Base-by-base conservation (phyloP, 768 basidiomycete genomes). In the Wakefieldia striispora region DNA sequence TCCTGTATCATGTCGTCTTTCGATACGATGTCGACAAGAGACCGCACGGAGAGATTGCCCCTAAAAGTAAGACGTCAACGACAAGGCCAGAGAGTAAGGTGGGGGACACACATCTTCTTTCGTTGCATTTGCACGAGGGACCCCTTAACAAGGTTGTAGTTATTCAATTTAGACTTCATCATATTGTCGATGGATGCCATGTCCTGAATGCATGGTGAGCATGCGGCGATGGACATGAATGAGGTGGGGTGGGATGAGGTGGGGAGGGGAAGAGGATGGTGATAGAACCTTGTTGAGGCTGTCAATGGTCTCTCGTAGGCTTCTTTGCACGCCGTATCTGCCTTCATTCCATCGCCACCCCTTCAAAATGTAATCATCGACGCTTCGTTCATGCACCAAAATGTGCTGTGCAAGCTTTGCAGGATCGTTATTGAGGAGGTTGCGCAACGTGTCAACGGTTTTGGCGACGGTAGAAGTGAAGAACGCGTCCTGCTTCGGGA, bases 281-380 rank as follows among this genome's bases (percentile, higher is more conserved):
- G 59, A 62, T 43, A 60, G 54, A 66, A 91, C 95, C 81, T 91
- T 94, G 72, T 79, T 83, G 61, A 99, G 73, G 39, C 79, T 75
- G 57, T 98, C 95, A 16, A 92, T 79, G 54, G 95, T 81, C 47
- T 98, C 97, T 41, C 78, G 76, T 34, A 98, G 75, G 53, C 88
- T 81, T 58, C 83, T 81, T 64, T 94, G 88, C 20, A 84, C 76
- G 41, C 88, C 87, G 70, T 95, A 99, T 55, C 95, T 82, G 19
- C 91, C 84, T 61, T 87, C 84, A 62, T 98, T 95, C 97, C 97
- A 99, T 59, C 77, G 81, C 95, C 95, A 99, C 5, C 77, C 78
- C 3, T 72, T 70, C n/a, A 95, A 65, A 13, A 95, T 69, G 64
- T 94, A 94, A 47, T 82, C 79, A 49, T 95, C 91, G 7, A 89